Base-by-base conservation (phyloP, 257 asterid species). In the Avicennia marina region DNA sequence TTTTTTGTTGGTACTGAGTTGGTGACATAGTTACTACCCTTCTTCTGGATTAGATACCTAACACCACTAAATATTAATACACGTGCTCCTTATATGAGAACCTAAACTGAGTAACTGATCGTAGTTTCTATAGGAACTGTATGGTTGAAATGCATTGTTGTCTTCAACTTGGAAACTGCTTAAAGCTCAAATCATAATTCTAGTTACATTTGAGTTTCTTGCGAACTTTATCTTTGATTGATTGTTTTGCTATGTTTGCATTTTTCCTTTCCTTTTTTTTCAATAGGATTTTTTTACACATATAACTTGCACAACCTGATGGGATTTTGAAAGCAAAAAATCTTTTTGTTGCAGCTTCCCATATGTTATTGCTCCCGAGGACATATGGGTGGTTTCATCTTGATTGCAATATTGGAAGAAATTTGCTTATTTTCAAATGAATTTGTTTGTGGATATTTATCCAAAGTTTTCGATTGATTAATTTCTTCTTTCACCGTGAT, bases 1-100 rank as follows among this genome's bases (percentile, higher is more conserved):
- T 29, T 56, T 64, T 50, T 11, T 11, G 34, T 15, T 16, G 11
- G 29, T 65, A 15, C 41, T 50, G 40, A 49, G 40, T 8, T 62
- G 38, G 33, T 65, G 55, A 32, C 56, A 44, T 61, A 11, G 60
- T 34, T 26, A 16, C 41, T 22, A 16, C 4, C 7, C 47, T 41
- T 31, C 22, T 24, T 40, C 21, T 16, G 16, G 32, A 36, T 4
- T 12, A 59, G 22, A 40, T 25, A 33, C 53, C 31, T 13, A 40
- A 17, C 15, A 9, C 25, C 38, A 12, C 19, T n/a, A 12, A 13
- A 41, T 45, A 11, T 54, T 39, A n/a, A n/a, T n/a, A n/a, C n/a
- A n/a, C n/a, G n/a, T n/a, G n/a, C n/a, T n/a, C n/a, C n/a, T n/a
- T n/a, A n/a, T n/a, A n/a, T n/a, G n/a, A n/a, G n/a, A n/a, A n/a